Evolutionary conservation across 805 yeast genomes (phyloP).

Genomic region (Kuraishia piskuri): DNA sequence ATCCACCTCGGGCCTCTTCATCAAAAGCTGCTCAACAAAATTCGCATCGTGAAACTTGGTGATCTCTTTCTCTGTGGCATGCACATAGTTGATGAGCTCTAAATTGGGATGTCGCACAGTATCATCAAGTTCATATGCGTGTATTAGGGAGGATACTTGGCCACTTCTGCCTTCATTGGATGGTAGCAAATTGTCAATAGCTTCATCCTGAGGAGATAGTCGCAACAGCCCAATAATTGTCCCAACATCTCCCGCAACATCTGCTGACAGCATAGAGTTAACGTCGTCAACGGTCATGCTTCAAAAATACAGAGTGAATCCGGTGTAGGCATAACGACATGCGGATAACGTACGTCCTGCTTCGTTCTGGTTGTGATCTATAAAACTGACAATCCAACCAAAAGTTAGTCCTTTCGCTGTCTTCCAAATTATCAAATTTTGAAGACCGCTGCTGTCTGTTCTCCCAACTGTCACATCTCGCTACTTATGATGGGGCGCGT

Average conservation of each 20-base stretch:
- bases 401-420: no score
- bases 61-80: constrained; percentile 29
- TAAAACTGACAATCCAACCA: no score
- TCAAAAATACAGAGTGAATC: not conserved
- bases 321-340: no score
- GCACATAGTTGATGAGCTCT: constrained; percentile 16
- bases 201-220: not conserved
- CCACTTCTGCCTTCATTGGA: constrained; percentile 44
- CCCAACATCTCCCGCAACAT: not conserved
- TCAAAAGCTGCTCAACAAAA: constrained; percentile 33
- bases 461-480: no score
- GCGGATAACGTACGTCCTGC: no score
- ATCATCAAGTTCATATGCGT: constrained; percentile 28
- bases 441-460: no score
- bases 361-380: no score
- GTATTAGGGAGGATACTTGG: constrained; percentile 30
- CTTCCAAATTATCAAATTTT: no score
- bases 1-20: constrained; percentile 12
- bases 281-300: not conserved
- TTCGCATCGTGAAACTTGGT: constrained; percentile 38
- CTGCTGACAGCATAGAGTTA: not conserved
- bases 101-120: constrained; percentile 8
- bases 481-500: not conserved
- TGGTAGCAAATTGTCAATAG: constrained; percentile 34
- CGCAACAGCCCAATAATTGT: not conserved